These are phyloP conservation scores for Cornus suecica DNA, from an alignment of 148 eudicot species.

Conservation along the genomic window DNA sequence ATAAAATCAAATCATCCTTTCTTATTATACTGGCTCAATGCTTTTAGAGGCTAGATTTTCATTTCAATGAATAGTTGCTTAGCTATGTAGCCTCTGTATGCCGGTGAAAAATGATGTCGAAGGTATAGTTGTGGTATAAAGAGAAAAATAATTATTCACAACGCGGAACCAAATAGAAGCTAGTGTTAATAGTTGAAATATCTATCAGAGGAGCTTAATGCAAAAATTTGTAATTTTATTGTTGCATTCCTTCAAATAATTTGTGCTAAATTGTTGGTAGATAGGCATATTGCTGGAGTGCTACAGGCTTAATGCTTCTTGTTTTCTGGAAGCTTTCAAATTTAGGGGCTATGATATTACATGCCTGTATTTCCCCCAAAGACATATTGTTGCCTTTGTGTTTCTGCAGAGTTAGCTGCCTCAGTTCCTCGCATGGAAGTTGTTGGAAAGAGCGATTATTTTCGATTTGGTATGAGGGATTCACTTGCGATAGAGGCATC, in stretches of 20 bases:
- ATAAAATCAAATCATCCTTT: not conserved
- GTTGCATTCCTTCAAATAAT: not conserved
- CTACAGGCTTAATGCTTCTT: not conserved
- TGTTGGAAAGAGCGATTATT: constrained; percentile 96
- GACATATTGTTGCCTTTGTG: constrained; percentile 19
- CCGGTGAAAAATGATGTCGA: too few relatives aligned
- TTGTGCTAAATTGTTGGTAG: not conserved
- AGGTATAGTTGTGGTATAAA: too few relatives aligned
- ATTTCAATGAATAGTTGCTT: too few relatives aligned
- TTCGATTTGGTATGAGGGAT: constrained; percentile 96
- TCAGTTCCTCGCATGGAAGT: constrained; percentile 75
- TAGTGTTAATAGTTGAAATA: not conserved
- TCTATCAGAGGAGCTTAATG: not conserved
- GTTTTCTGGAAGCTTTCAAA: not conserved
- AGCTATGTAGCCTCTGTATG: too few relatives aligned
- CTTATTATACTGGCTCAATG: not conserved
- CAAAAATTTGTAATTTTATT: not conserved
- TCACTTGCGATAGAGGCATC: constrained; percentile 97
- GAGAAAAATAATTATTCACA: too few relatives aligned
- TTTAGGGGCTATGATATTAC: constrained; percentile 5
- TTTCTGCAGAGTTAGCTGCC: constrained; percentile 79
- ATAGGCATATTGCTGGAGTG: not conserved
- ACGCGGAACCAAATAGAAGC: too few relatives aligned
- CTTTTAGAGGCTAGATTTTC: too few relatives aligned
- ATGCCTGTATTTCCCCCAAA: not conserved